Percentiles rank a stretch among this genome's conserved stretches.
These are phyloP conservation scores for Bombardia bombarda DNA, from an alignment of 495 filamentous ascomycete genomes.

Conservation along the genomic window DNA sequence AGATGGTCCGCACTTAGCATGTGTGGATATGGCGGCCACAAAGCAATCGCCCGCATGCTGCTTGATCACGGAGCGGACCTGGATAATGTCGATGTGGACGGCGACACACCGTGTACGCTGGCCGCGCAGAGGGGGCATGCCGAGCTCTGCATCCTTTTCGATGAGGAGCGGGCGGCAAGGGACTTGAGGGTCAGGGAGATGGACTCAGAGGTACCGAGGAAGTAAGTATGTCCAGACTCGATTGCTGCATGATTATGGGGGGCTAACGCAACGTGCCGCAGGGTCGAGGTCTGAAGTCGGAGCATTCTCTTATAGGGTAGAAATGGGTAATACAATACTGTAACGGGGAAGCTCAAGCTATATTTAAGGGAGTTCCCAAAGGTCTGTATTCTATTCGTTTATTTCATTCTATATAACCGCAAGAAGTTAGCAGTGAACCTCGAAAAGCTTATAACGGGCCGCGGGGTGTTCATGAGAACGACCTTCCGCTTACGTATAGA, in stretches of 20 bases:
- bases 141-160: conserved; percentile 18
- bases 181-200: conserved; percentile 16
- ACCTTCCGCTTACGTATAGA: no score
- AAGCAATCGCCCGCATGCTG: conserved; percentile 16
- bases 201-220: conserved; percentile 9
- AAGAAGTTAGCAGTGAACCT: no score
- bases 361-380: no score
- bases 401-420: no score
- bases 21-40: conserved; percentile 18
- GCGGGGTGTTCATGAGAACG: no score
- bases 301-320: no score
- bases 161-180: conserved; percentile 15
- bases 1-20: conserved; percentile 21
- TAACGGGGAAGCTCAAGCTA: no score
- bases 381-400: no score
- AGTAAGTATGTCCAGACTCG: background rate
- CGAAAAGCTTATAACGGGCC: no score
- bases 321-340: no score
- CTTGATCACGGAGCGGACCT: conserved; percentile 24
- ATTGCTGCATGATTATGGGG: background rate
- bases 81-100: conserved; percentile 21
- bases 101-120: conserved; percentile 19
- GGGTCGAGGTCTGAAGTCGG: no score
- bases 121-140: conserved; percentile 18
- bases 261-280: no score